Evolutionary conservation across 164 flowering plant genomes (phyloP), one percentile per base, ranked within the genome.

Genomic region (Piper longum): DNA sequence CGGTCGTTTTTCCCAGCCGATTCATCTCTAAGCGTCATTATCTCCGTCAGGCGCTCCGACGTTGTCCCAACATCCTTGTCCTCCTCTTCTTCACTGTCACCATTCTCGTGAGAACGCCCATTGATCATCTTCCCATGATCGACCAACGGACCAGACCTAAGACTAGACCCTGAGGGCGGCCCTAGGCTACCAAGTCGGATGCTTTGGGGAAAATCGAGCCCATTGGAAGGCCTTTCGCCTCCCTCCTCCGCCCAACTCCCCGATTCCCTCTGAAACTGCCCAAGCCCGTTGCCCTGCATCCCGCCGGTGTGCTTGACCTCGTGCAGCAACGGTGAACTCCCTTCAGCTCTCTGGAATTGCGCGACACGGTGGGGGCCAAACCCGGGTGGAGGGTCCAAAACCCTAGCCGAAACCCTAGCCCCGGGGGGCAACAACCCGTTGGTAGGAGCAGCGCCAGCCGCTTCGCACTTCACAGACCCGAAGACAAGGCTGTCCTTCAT

Each of bases 141-240:
- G 4, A 69, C 64, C 0, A 72, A 83, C 12, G 76, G 67, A 55
- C 65, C 85, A 11, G 96, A 85, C 62, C 76, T 83, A 42, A 82
- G 77, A 43, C 66, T 72, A 72, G 80, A 80, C 18, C 98, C 88
- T 6, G 75, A 13, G 0, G 84, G 79, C 0, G 74, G 81, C 26
- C 85, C 85, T 17, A 85, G 96, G 18, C 43, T 79, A 68, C 84
- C 90, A 74, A 83, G 77, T 83, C 84, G 95, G 54, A 54, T 62
- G 59, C 66, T 56, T 3, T 82, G 77, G 59, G 80, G 41, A 41
- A 57, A 1, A 57, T 18, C 36, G 11, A n/a, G 16, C 60, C 67
- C 62, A 5, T 42, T 43, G 64, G 68, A 62, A 72, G 71, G 2
- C 66, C 61, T 36, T 44, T 62, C 60, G 57, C 66, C 19, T 45